Conservation (phyloP, 2,329 filamentous ascomycete species). For the Drechslerella coelobrocha region DNA sequence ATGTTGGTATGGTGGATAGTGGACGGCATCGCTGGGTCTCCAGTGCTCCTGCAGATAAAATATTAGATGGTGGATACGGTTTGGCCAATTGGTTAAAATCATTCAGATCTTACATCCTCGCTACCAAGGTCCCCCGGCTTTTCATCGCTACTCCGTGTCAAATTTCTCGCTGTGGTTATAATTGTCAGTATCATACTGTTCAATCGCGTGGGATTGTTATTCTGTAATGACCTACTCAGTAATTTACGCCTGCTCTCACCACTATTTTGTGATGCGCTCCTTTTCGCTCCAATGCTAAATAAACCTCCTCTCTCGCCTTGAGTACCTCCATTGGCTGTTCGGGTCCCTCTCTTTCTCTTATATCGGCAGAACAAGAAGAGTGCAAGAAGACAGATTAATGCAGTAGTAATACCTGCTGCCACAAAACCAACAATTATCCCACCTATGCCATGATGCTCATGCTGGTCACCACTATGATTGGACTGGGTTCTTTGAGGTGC, state of each 20-base stretch:
- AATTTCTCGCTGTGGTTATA: constrained; percentile 3
- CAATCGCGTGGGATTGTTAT: background rate
- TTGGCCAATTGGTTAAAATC: background rate
- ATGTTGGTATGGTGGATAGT: constrained; percentile 46
- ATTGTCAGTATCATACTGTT: background rate
- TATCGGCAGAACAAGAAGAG: constrained; percentile 46
- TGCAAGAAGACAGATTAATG: constrained; percentile 22
- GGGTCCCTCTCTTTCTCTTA: constrained; percentile 18
- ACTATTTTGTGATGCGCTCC: constrained; percentile 42
- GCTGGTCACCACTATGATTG: background rate
- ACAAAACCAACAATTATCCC: constrained; percentile 41
- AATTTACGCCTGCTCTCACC: constrained; percentile 27
- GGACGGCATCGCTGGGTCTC: constrained; percentile 34
- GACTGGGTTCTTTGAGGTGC: constrained; percentile 14
- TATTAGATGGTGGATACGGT: background rate
- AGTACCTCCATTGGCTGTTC: background rate
- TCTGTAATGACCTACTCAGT: constrained; percentile 14
- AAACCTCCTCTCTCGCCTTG: constrained; percentile 8
- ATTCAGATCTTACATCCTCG: constrained; percentile 42
- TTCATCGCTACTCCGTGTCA: constrained; percentile 23
- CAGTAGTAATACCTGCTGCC: constrained; percentile 28
- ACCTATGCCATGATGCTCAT: constrained; percentile 12
- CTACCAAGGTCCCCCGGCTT: background rate
- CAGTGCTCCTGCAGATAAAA: constrained; percentile 23
- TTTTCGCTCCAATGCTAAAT: constrained; percentile 20